Evolutionary conservation across 2,329 filamentous ascomycete genomes (phyloP).

Genomic region (Curvularia sp.): DNA sequence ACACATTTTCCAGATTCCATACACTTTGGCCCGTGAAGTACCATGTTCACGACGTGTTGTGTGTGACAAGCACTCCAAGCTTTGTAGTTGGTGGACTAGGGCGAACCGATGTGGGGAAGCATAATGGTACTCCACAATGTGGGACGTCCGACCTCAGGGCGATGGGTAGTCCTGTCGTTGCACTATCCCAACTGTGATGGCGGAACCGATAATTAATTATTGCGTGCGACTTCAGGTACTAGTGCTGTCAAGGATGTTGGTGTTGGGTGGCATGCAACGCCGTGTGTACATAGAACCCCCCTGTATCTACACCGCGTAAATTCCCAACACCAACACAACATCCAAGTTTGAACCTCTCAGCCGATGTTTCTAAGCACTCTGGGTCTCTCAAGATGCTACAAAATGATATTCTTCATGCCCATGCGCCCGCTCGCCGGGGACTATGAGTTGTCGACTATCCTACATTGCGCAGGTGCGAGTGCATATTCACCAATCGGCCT

Average conservation of each 20-base stretch:
- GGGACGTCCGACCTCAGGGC: conserved; percentile 19
- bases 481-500: not conserved
- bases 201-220: conserved; percentile 7
- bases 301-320: not conserved
- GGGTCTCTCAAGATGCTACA: not conserved
- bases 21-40: not conserved
- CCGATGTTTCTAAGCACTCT: not conserved
- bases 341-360: not conserved
- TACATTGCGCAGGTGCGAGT: not conserved
- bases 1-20: not conserved
- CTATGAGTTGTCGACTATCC: not conserved
- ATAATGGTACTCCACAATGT: conserved; percentile 8
- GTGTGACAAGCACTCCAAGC: conserved; percentile 5
- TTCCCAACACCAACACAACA: not conserved
- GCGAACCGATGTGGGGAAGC: conserved; percentile 14
- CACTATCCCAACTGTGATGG: not conserved
- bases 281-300: not conserved
- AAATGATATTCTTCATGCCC: not conserved
- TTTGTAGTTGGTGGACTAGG: not conserved
- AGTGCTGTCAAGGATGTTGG: not conserved
- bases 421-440: not conserved
- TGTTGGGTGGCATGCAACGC: not conserved
- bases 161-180: conserved; percentile 22
- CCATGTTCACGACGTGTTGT: not conserved
- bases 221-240: not conserved